These are phyloP conservation scores for Phytopythium litorale DNA, from an alignment of 352 stramenopile genomes.

Conservation along the genomic window DNA sequence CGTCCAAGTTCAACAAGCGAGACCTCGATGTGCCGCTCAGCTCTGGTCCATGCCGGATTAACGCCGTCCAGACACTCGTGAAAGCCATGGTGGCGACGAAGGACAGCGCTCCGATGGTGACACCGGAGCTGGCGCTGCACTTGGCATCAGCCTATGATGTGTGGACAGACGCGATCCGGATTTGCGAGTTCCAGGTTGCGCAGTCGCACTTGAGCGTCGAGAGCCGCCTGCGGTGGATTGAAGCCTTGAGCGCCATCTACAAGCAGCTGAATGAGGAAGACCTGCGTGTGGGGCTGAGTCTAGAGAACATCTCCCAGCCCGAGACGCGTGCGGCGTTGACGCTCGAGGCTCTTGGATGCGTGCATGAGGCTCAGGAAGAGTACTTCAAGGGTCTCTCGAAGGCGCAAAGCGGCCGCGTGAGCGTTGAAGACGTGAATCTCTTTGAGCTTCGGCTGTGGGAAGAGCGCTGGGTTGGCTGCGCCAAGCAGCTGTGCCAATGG, in stretches of 20 bases:
- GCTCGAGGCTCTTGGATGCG: slow-evolving; percentile 76
- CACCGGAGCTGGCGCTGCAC: slow-evolving; percentile 81
- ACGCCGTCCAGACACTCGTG: slow-evolving; percentile 85
- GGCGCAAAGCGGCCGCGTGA: slow-evolving; percentile 62
- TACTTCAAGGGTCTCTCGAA: slow-evolving; percentile 85
- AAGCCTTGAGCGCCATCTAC: slow-evolving; percentile 82
- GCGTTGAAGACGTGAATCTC: slow-evolving; percentile 77
- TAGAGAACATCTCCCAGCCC: slow-evolving; percentile 70
- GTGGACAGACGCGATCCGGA: slow-evolving; percentile 60
- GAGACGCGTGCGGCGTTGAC: slow-evolving; percentile 73
- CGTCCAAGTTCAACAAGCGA: slow-evolving; percentile 87
- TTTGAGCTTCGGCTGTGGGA: slow-evolving; percentile 88
- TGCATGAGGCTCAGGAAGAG: slow-evolving; percentile 85
- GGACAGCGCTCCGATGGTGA: slow-evolving; percentile 60
- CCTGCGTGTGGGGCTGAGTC: slow-evolving; percentile 67
- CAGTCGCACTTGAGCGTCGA: slow-evolving; percentile 63
- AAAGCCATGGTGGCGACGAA: slow-evolving; percentile 63
- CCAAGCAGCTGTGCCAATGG: slow-evolving; percentile 91
- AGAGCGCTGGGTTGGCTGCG: slow-evolving; percentile 89
- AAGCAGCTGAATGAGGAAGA: slow-evolving; percentile 86
- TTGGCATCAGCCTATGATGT: slow-evolving; percentile 82
- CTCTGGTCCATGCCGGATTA: slow-evolving; percentile 51
- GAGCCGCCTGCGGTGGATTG: slow-evolving; percentile 80
- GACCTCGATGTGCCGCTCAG: slow-evolving; percentile 73
- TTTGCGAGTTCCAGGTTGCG: slow-evolving; percentile 85